A percentile compares a stretch with the other conserved stretches of the same genome.
Conservation (phyloP, 225 moss, liverwort and hornwort species). For the Marchantia polymorpha region DNA sequence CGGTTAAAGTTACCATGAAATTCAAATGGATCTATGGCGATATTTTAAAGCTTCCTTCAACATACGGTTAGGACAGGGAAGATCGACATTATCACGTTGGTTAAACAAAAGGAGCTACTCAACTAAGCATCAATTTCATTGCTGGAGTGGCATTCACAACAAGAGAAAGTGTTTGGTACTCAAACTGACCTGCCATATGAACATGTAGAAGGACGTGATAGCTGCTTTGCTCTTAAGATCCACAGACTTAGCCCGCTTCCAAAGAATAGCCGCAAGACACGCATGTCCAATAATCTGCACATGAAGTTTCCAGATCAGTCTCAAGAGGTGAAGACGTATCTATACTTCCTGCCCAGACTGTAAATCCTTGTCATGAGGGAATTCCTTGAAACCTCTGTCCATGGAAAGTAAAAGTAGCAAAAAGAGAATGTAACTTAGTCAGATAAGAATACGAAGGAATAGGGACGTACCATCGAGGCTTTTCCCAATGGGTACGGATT, state of each 20-base stretch:
- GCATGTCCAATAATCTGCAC: slow-evolving; percentile 67
- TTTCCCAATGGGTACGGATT: slow-evolving; percentile 52
- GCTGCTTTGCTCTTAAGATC: slow-evolving; percentile 64
- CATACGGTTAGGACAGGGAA: too few species aligned
- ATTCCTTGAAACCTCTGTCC: neutral
- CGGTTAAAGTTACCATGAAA: neutral
- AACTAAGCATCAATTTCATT: neutral
- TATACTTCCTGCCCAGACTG: neutral
- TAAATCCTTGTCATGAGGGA: neutral
- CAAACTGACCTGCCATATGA: slow-evolving; percentile 75
- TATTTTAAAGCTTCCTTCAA: too few species aligned
- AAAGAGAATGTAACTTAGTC: neutral
- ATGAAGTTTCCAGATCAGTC: neutral
- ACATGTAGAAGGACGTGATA: slow-evolving; percentile 85
- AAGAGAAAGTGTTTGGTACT: neutral
- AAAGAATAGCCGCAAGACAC: slow-evolving; percentile 52
- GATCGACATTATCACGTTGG: too few species aligned
- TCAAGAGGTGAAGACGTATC: neutral
- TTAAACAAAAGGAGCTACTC: too few species aligned
- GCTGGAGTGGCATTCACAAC: neutral
- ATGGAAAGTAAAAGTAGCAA: neutral
- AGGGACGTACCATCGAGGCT: slow-evolving; percentile 48
- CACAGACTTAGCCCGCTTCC: slow-evolving; percentile 68
- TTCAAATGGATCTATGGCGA: too few species aligned
- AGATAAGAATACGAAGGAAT: too few species aligned